Conservation (phyloP, 2,329 filamentous ascomycete species). For the Penicillium crustosum region DNA sequence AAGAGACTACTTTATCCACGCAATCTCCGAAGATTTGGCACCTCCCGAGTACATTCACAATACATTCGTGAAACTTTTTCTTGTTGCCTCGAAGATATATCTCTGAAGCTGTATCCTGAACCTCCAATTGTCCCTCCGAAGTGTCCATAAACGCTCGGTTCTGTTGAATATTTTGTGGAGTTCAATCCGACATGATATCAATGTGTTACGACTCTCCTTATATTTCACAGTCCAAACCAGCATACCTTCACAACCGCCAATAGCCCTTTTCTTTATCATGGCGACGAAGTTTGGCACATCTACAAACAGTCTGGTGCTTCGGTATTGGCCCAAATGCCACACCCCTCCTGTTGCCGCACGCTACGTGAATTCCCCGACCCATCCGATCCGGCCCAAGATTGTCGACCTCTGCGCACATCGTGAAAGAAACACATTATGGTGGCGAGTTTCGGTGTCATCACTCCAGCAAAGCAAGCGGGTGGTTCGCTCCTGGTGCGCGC, state of each 20-base stretch:
- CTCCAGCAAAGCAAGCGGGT: constrained; percentile 40
- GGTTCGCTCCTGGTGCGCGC: constrained; percentile 48
- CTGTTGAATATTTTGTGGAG: background rate
- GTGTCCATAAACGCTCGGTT: background rate
- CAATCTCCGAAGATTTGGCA: background rate
- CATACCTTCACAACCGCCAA: background rate
- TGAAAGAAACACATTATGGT: constrained; percentile 49
- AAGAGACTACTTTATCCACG: background rate
- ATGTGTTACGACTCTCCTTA: constrained; percentile 6
- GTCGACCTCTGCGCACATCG: constrained; percentile 38
- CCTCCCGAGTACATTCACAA: background rate
- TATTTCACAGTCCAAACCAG: background rate
- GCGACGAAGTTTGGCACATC: constrained; percentile 22
- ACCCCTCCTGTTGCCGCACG: constrained; percentile 32
- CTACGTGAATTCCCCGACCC: constrained; percentile 28
- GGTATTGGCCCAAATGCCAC: constrained; percentile 26
- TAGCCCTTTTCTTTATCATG: constrained; percentile 2
- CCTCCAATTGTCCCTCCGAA: background rate
- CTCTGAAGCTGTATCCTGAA: background rate
- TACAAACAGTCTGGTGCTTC: constrained; percentile 24
- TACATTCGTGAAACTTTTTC: background rate
- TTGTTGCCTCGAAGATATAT: background rate
- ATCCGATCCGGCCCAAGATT: constrained; percentile 42
- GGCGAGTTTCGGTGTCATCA: constrained; percentile 40
- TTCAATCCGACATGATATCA: constrained; percentile 19